These are phyloP conservation scores for Amyloporia xantha DNA, from an alignment of 768 basidiomycete species.

Conservation along the genomic window DNA sequence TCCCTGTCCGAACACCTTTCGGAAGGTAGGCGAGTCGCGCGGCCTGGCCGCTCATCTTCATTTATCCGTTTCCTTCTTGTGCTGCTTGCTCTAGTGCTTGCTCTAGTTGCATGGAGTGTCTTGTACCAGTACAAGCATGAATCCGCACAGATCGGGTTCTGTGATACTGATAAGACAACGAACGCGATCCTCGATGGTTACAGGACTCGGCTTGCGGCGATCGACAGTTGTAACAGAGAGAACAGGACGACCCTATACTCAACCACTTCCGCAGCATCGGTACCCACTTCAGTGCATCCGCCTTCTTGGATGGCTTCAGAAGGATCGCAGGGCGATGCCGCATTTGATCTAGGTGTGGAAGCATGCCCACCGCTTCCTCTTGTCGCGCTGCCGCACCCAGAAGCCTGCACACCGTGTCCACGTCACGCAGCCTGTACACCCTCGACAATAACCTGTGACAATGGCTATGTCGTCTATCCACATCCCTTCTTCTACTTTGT, in stretches of 20 bases:
- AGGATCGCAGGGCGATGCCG: not conserved
- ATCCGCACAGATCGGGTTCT: slow-evolving; percentile 71
- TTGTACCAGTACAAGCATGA: slow-evolving; percentile 54
- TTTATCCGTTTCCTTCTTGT: slow-evolving; percentile 40
- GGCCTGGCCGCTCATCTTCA: slow-evolving; percentile 8
- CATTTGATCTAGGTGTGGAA: slow-evolving; percentile 24
- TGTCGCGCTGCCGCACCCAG: slow-evolving; percentile 50
- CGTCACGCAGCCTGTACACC: slow-evolving; percentile 59
- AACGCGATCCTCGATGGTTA: slow-evolving; percentile 49
- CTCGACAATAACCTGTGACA: slow-evolving; percentile 54
- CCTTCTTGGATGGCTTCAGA: slow-evolving; percentile 1
- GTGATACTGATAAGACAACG: slow-evolving; percentile 55
- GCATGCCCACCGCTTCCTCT: slow-evolving; percentile 51
- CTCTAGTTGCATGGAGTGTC: too few relatives aligned
- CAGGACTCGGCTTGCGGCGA: slow-evolving; percentile 37
- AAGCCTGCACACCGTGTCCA: slow-evolving; percentile 57
- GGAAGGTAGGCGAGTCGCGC: slow-evolving; percentile 24
- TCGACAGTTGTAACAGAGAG: slow-evolving; percentile 50
- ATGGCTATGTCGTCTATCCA: slow-evolving; percentile 58
- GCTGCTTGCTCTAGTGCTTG: slow-evolving; percentile 20
- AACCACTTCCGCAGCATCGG: slow-evolving; percentile 7
- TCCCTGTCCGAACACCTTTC: slow-evolving; percentile 34
- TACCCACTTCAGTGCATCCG: slow-evolving; percentile 11
- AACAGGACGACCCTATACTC: slow-evolving; percentile 43
- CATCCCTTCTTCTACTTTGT: slow-evolving; percentile 36